Conservation (phyloP, 2,329 filamentous ascomycete species). For the Colletotrichum costaricense region DNA sequence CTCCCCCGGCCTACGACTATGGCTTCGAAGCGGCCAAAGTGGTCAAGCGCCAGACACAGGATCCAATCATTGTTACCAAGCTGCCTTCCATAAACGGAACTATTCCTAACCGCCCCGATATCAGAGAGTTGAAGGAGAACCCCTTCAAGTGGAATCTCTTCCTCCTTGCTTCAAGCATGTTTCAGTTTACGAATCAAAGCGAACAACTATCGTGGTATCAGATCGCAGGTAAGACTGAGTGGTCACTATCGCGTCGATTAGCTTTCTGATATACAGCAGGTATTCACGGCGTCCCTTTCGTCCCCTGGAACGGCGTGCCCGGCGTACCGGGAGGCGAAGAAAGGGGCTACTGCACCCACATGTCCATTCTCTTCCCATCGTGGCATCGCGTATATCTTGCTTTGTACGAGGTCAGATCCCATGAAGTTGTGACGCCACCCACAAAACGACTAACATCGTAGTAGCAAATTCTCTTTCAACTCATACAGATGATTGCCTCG, state of each 20-base stretch:
- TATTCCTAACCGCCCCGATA: slow-evolving; percentile 68
- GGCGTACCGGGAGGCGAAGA: slow-evolving; percentile 62
- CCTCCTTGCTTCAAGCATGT: slow-evolving; percentile 77
- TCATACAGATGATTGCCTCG: slow-evolving; percentile 55
- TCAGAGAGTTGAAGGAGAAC: slow-evolving; percentile 73
- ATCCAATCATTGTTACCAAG: slow-evolving; percentile 55
- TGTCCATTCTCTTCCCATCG: slow-evolving; percentile 78
- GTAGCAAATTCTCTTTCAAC: slow-evolving; percentile 52
- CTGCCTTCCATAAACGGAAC: slow-evolving; percentile 54
- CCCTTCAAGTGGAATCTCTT: slow-evolving; percentile 80
- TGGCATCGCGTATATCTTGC: slow-evolving; percentile 88
- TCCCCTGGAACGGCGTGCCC: slow-evolving; percentile 64
- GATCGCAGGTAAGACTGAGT: slow-evolving; percentile 70
- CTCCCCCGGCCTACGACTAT: slow-evolving; percentile 57
- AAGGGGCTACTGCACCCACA: slow-evolving; percentile 82
- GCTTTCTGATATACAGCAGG: slow-evolving; percentile 56
- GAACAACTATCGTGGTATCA: slow-evolving; percentile 80
- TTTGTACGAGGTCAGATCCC: slow-evolving; percentile 62
- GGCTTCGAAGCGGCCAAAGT: slow-evolving; percentile 56
- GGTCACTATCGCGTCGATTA: not conserved
- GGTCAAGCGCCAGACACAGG: slow-evolving; percentile 52
- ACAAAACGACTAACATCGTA: not conserved
- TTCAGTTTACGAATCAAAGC: slow-evolving; percentile 75
- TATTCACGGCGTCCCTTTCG: slow-evolving; percentile 81
- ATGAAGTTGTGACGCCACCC: not conserved